Percentiles rank a stretch among this genome's conserved stretches.
phyloP scores from a whole-genome alignment of 2,329 filamentous ascomycete genomes.

The Tympanopsis confertula region DNA sequence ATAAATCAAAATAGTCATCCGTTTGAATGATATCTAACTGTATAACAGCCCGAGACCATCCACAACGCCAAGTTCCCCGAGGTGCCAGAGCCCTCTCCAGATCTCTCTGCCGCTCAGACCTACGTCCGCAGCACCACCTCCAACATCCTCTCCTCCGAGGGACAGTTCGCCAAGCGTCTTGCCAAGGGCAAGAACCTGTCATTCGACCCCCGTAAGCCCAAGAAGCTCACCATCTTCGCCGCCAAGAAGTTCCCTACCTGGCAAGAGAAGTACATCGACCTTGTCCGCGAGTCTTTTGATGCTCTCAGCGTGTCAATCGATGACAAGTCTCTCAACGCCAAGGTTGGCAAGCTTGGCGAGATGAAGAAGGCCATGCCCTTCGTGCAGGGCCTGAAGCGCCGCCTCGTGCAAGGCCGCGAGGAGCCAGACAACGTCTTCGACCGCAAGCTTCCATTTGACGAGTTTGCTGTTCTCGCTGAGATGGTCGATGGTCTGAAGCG shows the following conservation, averaged over 20 bases:
- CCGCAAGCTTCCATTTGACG: slow-evolving; percentile 77
- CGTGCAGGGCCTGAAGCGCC: slow-evolving; percentile 75
- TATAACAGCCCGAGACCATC: slow-evolving; percentile 48
- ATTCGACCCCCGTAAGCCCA: slow-evolving; percentile 85
- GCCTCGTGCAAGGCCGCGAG: slow-evolving; percentile 58
- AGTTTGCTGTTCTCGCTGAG: slow-evolving; percentile 60
- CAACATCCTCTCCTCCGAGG: slow-evolving; percentile 78
- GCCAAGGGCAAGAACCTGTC: slow-evolving; percentile 77
- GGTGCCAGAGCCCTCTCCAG: slow-evolving; percentile 51
- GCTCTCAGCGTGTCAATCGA: slow-evolving; percentile 37
- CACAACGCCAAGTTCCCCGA: slow-evolving; percentile 69
- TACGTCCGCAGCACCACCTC: slow-evolving; percentile 65
- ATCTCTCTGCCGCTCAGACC: slow-evolving; percentile 65
- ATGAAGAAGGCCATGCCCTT: slow-evolving; percentile 99
- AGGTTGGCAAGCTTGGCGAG: slow-evolving; percentile 72
- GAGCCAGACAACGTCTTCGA: slow-evolving; percentile 60
- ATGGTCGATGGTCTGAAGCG: slow-evolving; percentile 74
- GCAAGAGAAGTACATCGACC: slow-evolving; percentile 82
- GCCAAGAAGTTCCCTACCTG: slow-evolving; percentile 73
- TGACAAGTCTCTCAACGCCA: slow-evolving; percentile 69
- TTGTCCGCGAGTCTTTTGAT: slow-evolving; percentile 63
- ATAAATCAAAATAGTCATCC: neutral
- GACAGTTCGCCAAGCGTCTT: slow-evolving; percentile 73
- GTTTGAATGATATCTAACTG: neutral
- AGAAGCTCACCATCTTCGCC: slow-evolving; percentile 79